phyloP scores from a whole-genome alignment of 208 protist species.

The Leishmania guyanensis region DNA sequence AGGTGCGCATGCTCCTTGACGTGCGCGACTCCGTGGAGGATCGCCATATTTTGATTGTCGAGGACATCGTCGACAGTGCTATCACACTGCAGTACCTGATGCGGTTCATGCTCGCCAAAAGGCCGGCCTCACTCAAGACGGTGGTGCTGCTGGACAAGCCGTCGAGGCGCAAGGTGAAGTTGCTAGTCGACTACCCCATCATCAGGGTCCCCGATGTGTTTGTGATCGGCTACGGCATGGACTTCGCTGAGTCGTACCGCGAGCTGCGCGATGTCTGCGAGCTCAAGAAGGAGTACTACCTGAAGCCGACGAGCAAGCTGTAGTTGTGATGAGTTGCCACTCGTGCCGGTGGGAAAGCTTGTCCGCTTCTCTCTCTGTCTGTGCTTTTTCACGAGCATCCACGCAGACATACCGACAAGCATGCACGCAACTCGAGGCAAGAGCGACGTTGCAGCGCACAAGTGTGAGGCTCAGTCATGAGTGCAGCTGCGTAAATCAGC shows the following conservation, averaged over 20 bases:
- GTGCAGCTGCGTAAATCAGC: neutral
- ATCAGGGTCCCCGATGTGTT: slow-evolving; percentile 68
- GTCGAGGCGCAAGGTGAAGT: slow-evolving; percentile 48
- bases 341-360: neutral
- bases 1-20: slow-evolving; percentile 89
- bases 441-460: neutral
- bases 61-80: slow-evolving; percentile 92
- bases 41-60: slow-evolving; percentile 85
- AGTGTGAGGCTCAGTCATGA: neutral
- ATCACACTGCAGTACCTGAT: slow-evolving; percentile 79
- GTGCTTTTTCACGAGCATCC: neutral
- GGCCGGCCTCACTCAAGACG: slow-evolving; percentile 81
- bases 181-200: slow-evolving; percentile 73
- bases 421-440: neutral
- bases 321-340: slow-evolving; percentile 2
- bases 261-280: slow-evolving; percentile 81
- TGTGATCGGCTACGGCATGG: slow-evolving; percentile 92
- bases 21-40: slow-evolving; percentile 68
- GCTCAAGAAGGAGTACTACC: slow-evolving; percentile 68
- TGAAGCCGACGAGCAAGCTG: slow-evolving; percentile 39
- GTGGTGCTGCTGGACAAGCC: slow-evolving; percentile 89
- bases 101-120: slow-evolving; percentile 50
- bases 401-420: neutral
- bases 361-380: neutral
- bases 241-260: slow-evolving; percentile 85